Percentiles rank a stretch among this genome's conserved stretches.
These are phyloP conservation scores for Alternaria brassicicola DNA, from an alignment of 2,329 filamentous ascomycete genomes.

Conservation along the genomic window DNA sequence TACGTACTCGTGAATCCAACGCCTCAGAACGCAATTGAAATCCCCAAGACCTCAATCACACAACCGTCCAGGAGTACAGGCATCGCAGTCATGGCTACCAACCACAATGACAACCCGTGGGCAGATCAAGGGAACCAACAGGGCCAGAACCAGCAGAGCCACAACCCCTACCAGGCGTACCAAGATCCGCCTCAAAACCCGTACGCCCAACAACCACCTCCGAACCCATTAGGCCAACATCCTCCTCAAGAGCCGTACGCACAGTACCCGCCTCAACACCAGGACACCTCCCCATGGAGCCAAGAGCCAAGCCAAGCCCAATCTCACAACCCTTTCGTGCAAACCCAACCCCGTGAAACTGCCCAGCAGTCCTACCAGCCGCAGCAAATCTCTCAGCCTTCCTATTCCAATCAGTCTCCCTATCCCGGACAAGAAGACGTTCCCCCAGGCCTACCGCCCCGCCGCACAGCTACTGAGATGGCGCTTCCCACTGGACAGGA, in stretches of 20 bases:
- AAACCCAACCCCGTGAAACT: slow-evolving; percentile 11
- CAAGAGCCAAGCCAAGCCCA: slow-evolving; percentile 15
- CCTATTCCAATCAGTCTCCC: slow-evolving; percentile 9
- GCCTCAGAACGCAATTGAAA: neutral
- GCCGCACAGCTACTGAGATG: slow-evolving; percentile 43
- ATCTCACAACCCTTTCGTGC: slow-evolving; percentile 11
- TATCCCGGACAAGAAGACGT: slow-evolving; percentile 16
- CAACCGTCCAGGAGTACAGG: neutral
- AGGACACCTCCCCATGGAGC: slow-evolving; percentile 17
- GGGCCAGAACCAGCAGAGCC: slow-evolving; percentile 25
- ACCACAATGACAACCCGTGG: slow-evolving; percentile 32
- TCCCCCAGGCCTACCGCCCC: slow-evolving; percentile 36
- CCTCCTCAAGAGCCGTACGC: slow-evolving; percentile 9
- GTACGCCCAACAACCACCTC: slow-evolving; percentile 11
- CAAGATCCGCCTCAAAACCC: slow-evolving; percentile 22
- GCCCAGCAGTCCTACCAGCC: slow-evolving; percentile 14
- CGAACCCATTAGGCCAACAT: slow-evolving; percentile 10
- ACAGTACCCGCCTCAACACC: slow-evolving; percentile 10
- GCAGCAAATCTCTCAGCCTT: slow-evolving; percentile 7
- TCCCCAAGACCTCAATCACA: neutral
- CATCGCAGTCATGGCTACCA: slow-evolving; percentile 22
- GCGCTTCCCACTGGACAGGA: slow-evolving; percentile 51
- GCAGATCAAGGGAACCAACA: slow-evolving; percentile 27
- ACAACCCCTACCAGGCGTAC: slow-evolving; percentile 32
- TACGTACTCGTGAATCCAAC: slow-evolving; percentile 9